Percentiles rank a stretch among this genome's conserved stretches.
Conservation (phyloP, 2,329 filamentous ascomycete species). For the Xylogone sp. region DNA sequence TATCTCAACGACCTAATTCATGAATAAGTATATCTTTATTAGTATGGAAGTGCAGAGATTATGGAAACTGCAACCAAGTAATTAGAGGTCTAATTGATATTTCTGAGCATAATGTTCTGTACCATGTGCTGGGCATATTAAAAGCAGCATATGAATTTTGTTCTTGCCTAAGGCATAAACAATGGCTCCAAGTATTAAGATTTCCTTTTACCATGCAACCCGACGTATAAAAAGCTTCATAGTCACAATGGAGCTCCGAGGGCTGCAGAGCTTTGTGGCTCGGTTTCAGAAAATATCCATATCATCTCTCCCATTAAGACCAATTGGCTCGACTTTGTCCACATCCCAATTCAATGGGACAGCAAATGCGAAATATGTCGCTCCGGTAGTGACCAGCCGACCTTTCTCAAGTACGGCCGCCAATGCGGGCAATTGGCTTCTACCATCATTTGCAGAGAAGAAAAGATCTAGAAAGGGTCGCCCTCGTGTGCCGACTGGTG, state of each 20-base stretch:
- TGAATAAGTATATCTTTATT: too few relatives aligned
- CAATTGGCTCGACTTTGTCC: constrained; percentile 14
- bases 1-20: too few relatives aligned
- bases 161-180: not conserved
- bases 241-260: constrained; percentile 23
- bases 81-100: too few relatives aligned
- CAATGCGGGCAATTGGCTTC: constrained; percentile 70
- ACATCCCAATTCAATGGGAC: constrained; percentile 20
- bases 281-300: constrained; percentile 25
- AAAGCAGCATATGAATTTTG: too few relatives aligned
- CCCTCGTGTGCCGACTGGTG: constrained; percentile 83
- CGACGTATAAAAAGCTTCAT: constrained; percentile 3
- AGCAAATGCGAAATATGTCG: constrained; percentile 24
- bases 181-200: too few relatives aligned
- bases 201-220: not conserved
- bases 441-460: constrained; percentile 73
- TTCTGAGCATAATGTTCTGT: too few relatives aligned
- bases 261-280: constrained; percentile 22
- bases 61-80: too few relatives aligned
- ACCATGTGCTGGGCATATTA: too few relatives aligned
- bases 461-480: constrained; percentile 89
- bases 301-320: constrained; percentile 28
- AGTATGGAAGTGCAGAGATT: too few relatives aligned
- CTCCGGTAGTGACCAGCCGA: constrained; percentile 44
- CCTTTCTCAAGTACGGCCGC: constrained; percentile 69